Base-by-base conservation (phyloP, 2,329 filamentous ascomycete species). In the Grosmannia serpens region DNA sequence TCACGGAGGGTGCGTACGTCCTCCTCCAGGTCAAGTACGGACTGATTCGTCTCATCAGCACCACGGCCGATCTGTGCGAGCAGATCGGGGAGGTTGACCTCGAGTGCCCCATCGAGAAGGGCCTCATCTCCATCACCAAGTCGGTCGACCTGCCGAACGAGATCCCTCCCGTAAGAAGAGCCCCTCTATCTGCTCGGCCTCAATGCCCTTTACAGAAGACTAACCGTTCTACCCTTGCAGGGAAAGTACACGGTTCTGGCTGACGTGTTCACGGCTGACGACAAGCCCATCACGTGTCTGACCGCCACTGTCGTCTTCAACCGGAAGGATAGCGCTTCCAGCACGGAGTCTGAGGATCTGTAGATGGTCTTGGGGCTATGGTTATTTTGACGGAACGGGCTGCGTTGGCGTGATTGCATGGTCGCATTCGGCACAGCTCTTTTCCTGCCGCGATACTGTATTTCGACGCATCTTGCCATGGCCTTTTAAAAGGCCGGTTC, bases 1-100 rank as follows among this genome's bases (percentile, higher is more conserved):
- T 99, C 63, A 81, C 84, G 58, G 71, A 90, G 60, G 92, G 90
- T 60, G 89, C 92, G 61, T 89, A 88, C 66, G 87, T 96, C 62
- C 78, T 86, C 53, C 72, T 99, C 47, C 81, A 85, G 64, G 92
- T 99, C 74, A 96, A 96, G 76, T 96, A 95, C 72, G 92, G 92
- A 61, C 79, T 96, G 64, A 96, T 99, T 72, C 88, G 85, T 58
- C 82, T 99, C 63, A 84, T 99, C 72, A 89, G 82, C 71, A 88
- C 88, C 64, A 82, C 80, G 64, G 85, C 86, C 67, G 87, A 96
- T 69, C 82, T 97, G 44, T 99, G 94, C 77, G 88, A 96, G 61
- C 87, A 95, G 71, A 83, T 95, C 64, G 77, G 82, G 70, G 91
- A 96, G 65, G 89, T 96, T 51, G 90, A 96, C 66, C 77, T 97